Conservation (phyloP, 2,329 filamentous ascomycete genomes). For the Davidsoniella eucalypti region DNA sequence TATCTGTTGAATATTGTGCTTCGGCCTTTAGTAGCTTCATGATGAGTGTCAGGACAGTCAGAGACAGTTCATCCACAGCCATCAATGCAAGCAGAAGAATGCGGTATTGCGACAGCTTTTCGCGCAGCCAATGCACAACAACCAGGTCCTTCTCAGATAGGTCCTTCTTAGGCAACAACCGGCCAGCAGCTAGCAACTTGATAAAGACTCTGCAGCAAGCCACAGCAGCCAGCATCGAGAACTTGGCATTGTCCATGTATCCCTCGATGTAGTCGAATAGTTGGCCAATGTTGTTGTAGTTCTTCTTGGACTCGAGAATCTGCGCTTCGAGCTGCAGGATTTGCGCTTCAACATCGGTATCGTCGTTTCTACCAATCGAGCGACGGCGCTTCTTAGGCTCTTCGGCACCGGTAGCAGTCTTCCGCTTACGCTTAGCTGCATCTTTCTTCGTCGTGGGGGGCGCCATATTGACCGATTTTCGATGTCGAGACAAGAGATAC, state of each 20-base stretch:
- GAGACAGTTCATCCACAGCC: slow-evolving; percentile 43
- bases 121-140: slow-evolving; percentile 64
- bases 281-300: slow-evolving; percentile 79
- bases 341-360: slow-evolving; percentile 37
- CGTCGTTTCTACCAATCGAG: slow-evolving; percentile 31
- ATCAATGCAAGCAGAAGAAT: slow-evolving; percentile 44
- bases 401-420: slow-evolving; percentile 21
- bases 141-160: slow-evolving; percentile 57
- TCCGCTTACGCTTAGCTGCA: slow-evolving; percentile 36
- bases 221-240: slow-evolving; percentile 53
- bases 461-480: slow-evolving; percentile 9
- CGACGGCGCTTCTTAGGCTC: slow-evolving; percentile 35
- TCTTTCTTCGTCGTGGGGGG: slow-evolving; percentile 8
- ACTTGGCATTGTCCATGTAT: slow-evolving; percentile 32
- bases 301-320: slow-evolving; percentile 69
- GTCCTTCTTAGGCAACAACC: slow-evolving; percentile 46
- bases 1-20: slow-evolving; percentile 41
- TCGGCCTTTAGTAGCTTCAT: slow-evolving; percentile 80
- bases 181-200: slow-evolving; percentile 58
- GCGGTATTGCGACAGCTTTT: slow-evolving; percentile 57
- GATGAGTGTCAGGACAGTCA: slow-evolving; percentile 56
- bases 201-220: slow-evolving; percentile 78
- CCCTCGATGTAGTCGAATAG: slow-evolving; percentile 43
- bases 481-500: neutral
- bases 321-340: slow-evolving; percentile 64